A percentile compares a stretch with the other conserved stretches of the same genome.
Evolutionary conservation across 352 stramenopile genomes (phyloP).

Genomic region (Pythium chondricola): DNA sequence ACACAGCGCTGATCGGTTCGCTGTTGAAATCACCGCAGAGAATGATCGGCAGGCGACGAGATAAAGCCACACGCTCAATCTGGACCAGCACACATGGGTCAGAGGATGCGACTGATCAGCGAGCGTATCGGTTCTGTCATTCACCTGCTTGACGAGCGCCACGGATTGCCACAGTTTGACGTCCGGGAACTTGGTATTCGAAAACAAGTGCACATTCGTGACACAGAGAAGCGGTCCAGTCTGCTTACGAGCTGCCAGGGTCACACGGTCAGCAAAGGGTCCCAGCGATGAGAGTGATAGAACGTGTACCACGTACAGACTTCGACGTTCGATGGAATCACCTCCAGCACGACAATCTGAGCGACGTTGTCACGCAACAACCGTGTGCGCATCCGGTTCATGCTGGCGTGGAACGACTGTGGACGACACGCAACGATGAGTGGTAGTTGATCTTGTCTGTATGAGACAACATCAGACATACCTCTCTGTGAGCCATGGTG

Average conservation of each 20-base stretch:
- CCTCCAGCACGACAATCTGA: slow-evolving; percentile 95
- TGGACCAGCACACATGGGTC: too few species aligned
- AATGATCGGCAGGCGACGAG: slow-evolving; percentile 89
- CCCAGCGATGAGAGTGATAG: background rate
- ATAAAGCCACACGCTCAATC: slow-evolving; percentile 68
- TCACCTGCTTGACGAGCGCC: slow-evolving; percentile 80
- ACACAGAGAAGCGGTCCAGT: slow-evolving; percentile 86
- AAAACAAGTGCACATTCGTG: slow-evolving; percentile 98
- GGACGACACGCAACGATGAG: too few species aligned
- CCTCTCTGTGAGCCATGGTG: slow-evolving; percentile 53
- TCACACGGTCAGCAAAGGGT: background rate
- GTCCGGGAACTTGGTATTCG: slow-evolving; percentile 97
- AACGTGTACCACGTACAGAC: slow-evolving; percentile 25
- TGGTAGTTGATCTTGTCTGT: too few species aligned
- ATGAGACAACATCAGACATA: too few species aligned
- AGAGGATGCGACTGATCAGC: too few species aligned
- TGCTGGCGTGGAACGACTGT: slow-evolving; percentile 22
- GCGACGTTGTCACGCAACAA: slow-evolving; percentile 97
- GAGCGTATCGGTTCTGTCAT: background rate
- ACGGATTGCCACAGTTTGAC: slow-evolving; percentile 98
- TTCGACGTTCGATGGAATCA: slow-evolving; percentile 82
- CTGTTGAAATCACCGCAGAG: slow-evolving; percentile 99
- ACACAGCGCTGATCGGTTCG: slow-evolving; percentile 94
- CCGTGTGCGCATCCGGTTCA: slow-evolving; percentile 64
- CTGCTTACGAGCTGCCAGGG: slow-evolving; percentile 19